Base-by-base conservation (phyloP, 139 green algal species). In the Chlorella sp. region DNA sequence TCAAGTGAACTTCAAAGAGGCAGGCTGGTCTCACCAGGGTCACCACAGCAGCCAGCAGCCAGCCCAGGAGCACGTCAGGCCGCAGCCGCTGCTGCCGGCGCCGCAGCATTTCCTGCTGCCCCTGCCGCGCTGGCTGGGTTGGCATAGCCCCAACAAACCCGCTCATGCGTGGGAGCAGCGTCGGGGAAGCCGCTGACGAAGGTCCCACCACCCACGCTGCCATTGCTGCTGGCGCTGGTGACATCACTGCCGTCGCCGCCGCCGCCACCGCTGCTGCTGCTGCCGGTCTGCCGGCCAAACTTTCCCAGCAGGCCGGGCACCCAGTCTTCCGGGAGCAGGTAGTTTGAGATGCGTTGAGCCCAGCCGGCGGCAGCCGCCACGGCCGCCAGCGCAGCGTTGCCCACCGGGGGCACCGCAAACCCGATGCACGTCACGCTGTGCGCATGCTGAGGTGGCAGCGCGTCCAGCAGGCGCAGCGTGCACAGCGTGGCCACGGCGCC, bases 401-500 rank as follows among this genome's bases (percentile, higher is more conserved):
- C 96, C 11, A 98, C 89, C 2, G 95, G 92, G 19, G 96, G 96
- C 12, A 93, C 95, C 1, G 95, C 96, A 91, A 98, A 98, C 87
- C 89, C 90, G 18, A 96, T 77, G 91, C 94, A 96, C 73, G 80
- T 81, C 32, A 97, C 64, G 9, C 79, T 84, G 3, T 87, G 86
- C n/a, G n/a, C n/a, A n/a, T 12, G 89, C 80, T 22, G 85, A 83
- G 75, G 66, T 7, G 92, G 90, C 79, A 96, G 88, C 26, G 91
- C 84, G 5, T 93, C 89, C 92, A 96, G 91, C 87, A 97, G 92
- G 14, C 93, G 88, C 34, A 98, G 82, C 12, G 94, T 91, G 80
- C 91, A 95, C 37, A 98, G 93, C 91, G 94, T 94, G 68, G 96
- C 95, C 30, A 98, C 96, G 24, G 96, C 95, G 24, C 95, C 96